phyloP scores from a whole-genome alignment of 75 land plant genomes.

The Cupressus sempervirens region DNA sequence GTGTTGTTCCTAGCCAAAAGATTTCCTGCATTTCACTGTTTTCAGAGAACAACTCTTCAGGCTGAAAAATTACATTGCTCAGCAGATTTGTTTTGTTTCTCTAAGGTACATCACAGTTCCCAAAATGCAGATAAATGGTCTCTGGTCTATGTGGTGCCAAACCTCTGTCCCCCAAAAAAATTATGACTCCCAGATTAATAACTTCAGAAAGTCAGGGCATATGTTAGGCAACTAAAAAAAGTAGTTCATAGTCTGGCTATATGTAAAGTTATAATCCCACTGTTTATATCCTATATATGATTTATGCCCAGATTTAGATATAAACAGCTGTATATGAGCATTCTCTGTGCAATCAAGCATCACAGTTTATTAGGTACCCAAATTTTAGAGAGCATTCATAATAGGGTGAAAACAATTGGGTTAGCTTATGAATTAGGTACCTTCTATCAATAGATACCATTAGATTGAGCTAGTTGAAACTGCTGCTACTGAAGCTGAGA shows the following conservation, averaged over 20 bases:
- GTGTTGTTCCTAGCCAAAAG: constrained; percentile 49
- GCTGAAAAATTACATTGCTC: constrained; percentile 40
- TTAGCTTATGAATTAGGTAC: too few relatives aligned
- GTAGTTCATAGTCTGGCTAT: not conserved
- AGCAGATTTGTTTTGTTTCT: constrained; percentile 40
- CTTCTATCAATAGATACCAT: too few relatives aligned
- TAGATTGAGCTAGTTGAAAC: too few relatives aligned
- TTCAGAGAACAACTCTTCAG: constrained; percentile 44
- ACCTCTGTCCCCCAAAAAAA: not conserved
- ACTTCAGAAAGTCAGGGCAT: not conserved
- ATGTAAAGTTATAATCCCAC: not conserved
- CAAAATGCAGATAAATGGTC: constrained; percentile 31
- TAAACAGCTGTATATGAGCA: too few relatives aligned
- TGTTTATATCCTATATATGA: not conserved
- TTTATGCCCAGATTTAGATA: not conserved
- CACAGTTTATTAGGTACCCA: too few relatives aligned
- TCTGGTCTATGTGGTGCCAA: not conserved
- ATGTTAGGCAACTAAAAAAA: not conserved
- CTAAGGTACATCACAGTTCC: constrained; percentile 40
- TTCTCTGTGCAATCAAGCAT: too few relatives aligned
- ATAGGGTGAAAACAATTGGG: too few relatives aligned
- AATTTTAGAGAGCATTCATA: too few relatives aligned
- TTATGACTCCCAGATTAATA: not conserved
- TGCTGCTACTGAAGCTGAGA: too few relatives aligned
- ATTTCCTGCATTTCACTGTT: constrained; percentile 46